phyloP scores from a whole-genome alignment of 306 rosid genomes.

The Pyrus pyrifolia region DNA sequence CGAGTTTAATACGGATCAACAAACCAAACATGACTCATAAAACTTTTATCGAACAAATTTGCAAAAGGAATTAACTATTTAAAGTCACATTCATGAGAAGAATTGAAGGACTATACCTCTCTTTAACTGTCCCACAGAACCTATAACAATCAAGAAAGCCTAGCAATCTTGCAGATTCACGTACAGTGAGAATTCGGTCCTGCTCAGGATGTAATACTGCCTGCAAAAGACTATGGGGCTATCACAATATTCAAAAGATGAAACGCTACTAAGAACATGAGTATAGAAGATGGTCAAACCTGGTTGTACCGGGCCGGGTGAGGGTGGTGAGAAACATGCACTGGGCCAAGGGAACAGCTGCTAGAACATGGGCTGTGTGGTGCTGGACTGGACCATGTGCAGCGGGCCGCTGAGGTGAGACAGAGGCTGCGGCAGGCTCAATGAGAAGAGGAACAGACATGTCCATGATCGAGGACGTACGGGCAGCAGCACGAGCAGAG shows the following conservation, averaged over 20 bases:
- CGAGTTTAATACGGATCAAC: not conserved
- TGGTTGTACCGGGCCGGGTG: conserved; percentile 17
- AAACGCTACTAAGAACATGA: not conserved
- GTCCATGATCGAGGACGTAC: no score
- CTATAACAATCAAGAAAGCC: conserved; percentile 86
- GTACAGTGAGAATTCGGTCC: conserved; percentile 60
- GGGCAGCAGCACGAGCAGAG: no score
- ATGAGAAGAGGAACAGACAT: no score
- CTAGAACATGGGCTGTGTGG: no score
- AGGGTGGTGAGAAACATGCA: no score
- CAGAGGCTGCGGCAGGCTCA: no score
- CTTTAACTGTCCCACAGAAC: conserved; percentile 60
- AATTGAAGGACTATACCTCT: conserved; percentile 37
- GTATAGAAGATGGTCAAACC: conserved; percentile 31
- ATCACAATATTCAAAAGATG: conserved; percentile 10
- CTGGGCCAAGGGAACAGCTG: no score
- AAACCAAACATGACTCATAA: not conserved
- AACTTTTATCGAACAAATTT: not conserved
- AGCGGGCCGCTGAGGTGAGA: no score
- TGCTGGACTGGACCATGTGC: no score
- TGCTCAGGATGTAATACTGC: conserved; percentile 69
- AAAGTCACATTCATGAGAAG: not conserved
- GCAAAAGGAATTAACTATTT: not conserved
- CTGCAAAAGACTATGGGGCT: conserved; percentile 32
- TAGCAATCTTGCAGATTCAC: conserved; percentile 90